Evolutionary conservation across 768 basidiomycete genomes (phyloP).

Genomic region (Serpula lacrymans): DNA sequence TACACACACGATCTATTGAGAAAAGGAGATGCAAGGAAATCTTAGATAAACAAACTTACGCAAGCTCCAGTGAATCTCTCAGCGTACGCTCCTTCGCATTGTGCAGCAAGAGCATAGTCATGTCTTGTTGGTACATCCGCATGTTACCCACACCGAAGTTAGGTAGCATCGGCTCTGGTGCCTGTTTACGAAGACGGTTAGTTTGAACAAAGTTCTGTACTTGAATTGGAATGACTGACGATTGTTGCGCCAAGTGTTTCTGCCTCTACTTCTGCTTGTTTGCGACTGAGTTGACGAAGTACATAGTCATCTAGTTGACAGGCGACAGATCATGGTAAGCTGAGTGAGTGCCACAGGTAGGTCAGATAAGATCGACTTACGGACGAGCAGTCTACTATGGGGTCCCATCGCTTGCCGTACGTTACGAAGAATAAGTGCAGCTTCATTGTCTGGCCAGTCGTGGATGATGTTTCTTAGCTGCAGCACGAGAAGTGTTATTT

Average conservation of each 20-base stretch:
- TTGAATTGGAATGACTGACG: conserved; percentile 9
- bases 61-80: conserved; percentile 21
- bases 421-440: conserved; percentile 23
- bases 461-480: conserved; percentile 24
- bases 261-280: conserved; percentile 11
- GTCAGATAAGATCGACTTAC: conserved; percentile 13
- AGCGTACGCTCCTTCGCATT: conserved; percentile 33
- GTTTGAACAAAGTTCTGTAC: neutral
- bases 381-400: conserved; percentile 28
- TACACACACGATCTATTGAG: conserved; percentile 3
- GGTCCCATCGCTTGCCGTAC: conserved; percentile 27
- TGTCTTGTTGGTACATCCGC: conserved; percentile 26
- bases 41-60: conserved; percentile 16
- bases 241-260: conserved; percentile 8
- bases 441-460: conserved; percentile 31
- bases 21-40: neutral
- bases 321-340: neutral
- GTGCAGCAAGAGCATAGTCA: conserved; percentile 26
- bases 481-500: neutral
- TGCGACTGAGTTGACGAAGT: conserved; percentile 13
- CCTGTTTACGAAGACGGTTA: conserved; percentile 15
- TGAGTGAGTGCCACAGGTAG: too few relatives aligned
- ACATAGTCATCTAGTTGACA: conserved; percentile 19
- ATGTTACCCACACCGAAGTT: conserved; percentile 31
- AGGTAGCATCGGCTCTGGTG: conserved; percentile 29